Evolutionary conservation across 805 yeast genomes (phyloP).

Genomic region (Candida bentonensis): DNA sequence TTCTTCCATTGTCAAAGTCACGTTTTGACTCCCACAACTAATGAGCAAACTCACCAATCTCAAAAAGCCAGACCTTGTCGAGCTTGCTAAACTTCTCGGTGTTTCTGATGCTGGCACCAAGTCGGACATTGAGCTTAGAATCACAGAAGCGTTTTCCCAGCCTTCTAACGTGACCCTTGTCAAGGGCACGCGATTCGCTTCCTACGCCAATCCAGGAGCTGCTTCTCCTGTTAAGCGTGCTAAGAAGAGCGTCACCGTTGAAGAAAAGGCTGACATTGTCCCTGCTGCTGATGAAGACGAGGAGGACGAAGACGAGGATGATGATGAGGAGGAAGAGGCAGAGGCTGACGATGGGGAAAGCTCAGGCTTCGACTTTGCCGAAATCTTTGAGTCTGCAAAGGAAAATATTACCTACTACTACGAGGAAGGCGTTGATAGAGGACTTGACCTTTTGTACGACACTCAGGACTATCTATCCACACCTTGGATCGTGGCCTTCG

Average conservation of each 20-base stretch:
- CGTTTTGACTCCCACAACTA: background rate
- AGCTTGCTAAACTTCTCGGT: conserved; percentile 23
- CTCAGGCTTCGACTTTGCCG: conserved; percentile 10
- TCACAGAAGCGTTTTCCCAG: conserved; percentile 5
- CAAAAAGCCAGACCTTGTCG: conserved; percentile 25
- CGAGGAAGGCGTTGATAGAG: conserved; percentile 12
- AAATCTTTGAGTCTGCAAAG: conserved; percentile 12
- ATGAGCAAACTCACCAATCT: conserved; percentile 22
- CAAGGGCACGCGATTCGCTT: conserved; percentile 12
- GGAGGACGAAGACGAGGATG: conserved; percentile 12
- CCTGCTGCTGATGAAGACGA: conserved; percentile 12
- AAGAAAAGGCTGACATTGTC: conserved; percentile 8
- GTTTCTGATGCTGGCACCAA: conserved; percentile 19
- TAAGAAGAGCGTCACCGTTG: conserved; percentile 4
- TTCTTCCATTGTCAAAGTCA: background rate
- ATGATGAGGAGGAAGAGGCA: conserved; percentile 9
- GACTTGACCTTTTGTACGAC: conserved; percentile 7
- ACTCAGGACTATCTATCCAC: conserved; percentile 16
- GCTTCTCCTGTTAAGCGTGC: conserved; percentile 6
- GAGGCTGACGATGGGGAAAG: conserved; percentile 6
- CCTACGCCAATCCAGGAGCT: conserved; percentile 7
- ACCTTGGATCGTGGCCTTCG: conserved; percentile 16
- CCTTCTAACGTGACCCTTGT: background rate
- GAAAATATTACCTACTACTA: conserved; percentile 13
- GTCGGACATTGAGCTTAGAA: conserved; percentile 18